Evolutionary conservation across 108 stramenopile species (phyloP).

Genomic region (Epipyxis sp.): DNA sequence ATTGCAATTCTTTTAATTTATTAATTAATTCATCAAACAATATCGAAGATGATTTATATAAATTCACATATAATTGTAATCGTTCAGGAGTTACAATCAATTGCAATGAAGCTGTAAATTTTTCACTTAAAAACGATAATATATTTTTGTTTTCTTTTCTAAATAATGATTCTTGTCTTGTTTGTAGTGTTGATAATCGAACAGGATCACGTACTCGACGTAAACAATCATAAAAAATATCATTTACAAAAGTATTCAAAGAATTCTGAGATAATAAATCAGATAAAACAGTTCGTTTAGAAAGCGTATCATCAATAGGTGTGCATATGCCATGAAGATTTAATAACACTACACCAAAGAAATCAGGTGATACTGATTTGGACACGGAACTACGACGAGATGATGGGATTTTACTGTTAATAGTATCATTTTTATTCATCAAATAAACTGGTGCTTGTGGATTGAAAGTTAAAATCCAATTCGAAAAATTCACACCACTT

Average conservation of each 20-base stretch:
- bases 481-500: not conserved
- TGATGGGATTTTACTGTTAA: not conserved
- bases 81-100: not conserved
- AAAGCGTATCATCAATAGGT: not conserved
- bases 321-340: not conserved
- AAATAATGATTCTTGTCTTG: not conserved
- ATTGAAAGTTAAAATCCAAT: not conserved
- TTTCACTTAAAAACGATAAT: not conserved
- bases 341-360: too few species aligned
- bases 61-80: too few species aligned
- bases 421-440: not conserved
- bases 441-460: not conserved
- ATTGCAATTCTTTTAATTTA: too few species aligned
- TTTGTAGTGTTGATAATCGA: not conserved
- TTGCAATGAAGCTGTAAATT: not conserved
- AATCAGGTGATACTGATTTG: not conserved
- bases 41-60: too few species aligned
- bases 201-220: constrained; percentile 18
- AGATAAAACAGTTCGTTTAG: not conserved
- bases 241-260: not conserved
- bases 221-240: not conserved
- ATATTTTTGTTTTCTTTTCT: not conserved
- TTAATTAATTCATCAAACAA: too few species aligned
- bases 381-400: not conserved
- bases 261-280: not conserved